Base-by-base conservation (phyloP, 2,329 filamentous ascomycete genomes). In the Colletotrichum sp. region DNA sequence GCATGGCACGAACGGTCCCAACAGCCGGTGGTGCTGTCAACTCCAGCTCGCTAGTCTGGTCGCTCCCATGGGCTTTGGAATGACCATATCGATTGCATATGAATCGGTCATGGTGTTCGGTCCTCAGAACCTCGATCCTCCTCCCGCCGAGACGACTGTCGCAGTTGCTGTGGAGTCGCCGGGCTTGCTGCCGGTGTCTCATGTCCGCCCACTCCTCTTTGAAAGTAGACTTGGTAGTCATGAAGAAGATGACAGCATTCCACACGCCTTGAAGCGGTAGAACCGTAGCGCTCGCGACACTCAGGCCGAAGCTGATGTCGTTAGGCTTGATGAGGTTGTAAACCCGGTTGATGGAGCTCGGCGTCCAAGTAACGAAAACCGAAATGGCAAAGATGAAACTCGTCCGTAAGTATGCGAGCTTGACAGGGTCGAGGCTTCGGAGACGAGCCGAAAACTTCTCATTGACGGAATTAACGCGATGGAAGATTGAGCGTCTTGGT, bases 191-290 rank as follows among this genome's bases (percentile, higher is more conserved):
- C 12, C 71, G 59, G 32, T 69, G 21, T n/a, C 72, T 30, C 55
- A 77, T 34, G 4, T 71, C 57, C 7, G 21, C 62, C 63, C 71
- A 85, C 78, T 78, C 85, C 76, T 83, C 85, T 63, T 84, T 87
- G 71, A 88, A 85, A 57, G 84, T 78, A 1, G 26, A 65, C 85
- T 87, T 89, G 78, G 89, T 95, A 2, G 94, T 94, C 7, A 90
- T 90, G 76, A 94, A 91, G 84, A 96, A 96, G 72, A 97, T 95
- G 69, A 95, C 86, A 34, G 92, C 90, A 81, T 96, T 96, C 94
- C 95, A 96, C 36, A 95, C 90, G 1, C 95, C 95, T 82, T 96
- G 95, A 2, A 95, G 87, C 0, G 95, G 94, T 6, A 96, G 87
- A 0, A 96, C 94, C 3, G 95, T 88, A 3, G 93, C 92, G 8